phyloP scores from a whole-genome alignment of 2,329 filamentous ascomycete genomes.

The Colletotrichum lini region DNA sequence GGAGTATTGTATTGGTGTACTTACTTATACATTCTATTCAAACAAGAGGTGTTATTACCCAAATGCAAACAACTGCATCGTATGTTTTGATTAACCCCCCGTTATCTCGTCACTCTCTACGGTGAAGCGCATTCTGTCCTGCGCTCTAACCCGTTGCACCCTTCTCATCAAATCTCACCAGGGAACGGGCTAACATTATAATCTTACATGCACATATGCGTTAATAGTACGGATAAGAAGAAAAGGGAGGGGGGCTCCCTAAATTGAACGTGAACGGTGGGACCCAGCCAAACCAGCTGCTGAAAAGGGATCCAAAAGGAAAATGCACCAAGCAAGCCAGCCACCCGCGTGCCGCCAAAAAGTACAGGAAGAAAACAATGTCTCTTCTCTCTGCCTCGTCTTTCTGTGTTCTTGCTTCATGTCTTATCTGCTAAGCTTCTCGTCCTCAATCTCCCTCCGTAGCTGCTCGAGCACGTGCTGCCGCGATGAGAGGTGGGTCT shows the following conservation, averaged over 20 bases:
- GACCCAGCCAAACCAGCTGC: constrained; percentile 24
- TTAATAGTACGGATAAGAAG: constrained; percentile 9
- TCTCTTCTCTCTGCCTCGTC: not conserved
- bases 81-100: not conserved
- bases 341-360: not conserved
- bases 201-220: constrained; percentile 31
- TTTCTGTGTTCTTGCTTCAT: not conserved
- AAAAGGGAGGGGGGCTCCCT: constrained; percentile 25
- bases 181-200: constrained; percentile 1
- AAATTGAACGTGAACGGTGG: constrained; percentile 15
- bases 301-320: not conserved
- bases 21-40: not conserved
- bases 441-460: constrained; percentile 86
- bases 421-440: constrained; percentile 72
- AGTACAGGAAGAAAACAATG: not conserved
- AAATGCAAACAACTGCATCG: not conserved
- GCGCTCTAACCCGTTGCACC: not conserved
- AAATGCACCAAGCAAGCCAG: constrained; percentile 15
- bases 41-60: not conserved
- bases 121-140: not conserved
- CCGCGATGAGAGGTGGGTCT: constrained; percentile 83
- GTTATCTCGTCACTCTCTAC: not conserved
- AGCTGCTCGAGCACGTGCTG: constrained; percentile 83
- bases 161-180: not conserved
- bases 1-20: not conserved